phyloP scores from a whole-genome alignment of 2,329 filamentous ascomycete genomes.

The Polytolypa hystricis region DNA sequence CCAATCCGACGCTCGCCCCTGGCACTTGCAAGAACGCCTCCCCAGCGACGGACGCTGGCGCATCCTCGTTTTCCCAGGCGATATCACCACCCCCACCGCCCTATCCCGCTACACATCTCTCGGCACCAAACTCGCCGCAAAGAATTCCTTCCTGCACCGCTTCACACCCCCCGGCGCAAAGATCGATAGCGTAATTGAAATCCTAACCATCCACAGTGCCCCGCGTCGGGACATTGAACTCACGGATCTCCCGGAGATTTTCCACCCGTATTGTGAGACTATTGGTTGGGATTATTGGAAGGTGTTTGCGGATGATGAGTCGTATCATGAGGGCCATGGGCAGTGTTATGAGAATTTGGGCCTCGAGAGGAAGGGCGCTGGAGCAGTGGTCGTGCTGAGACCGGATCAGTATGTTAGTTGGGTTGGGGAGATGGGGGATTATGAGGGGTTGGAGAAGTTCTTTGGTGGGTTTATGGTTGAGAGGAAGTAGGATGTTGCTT shows the following conservation, averaged over 20 bases:
- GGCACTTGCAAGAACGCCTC: slow-evolving; percentile 27
- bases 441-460: slow-evolving; percentile 3
- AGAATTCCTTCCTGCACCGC: slow-evolving; percentile 33
- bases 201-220: slow-evolving; percentile 49
- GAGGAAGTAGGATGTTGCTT: too few relatives aligned
- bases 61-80: slow-evolving; percentile 47
- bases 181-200: slow-evolving; percentile 44
- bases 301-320: slow-evolving; percentile 44
- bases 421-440: slow-evolving; percentile 4
- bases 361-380: slow-evolving; percentile 42
- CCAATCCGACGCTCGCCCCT: slow-evolving; percentile 29
- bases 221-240: slow-evolving; percentile 39
- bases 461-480: slow-evolving; percentile 4
- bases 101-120: slow-evolving; percentile 37
- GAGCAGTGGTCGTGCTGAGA: slow-evolving; percentile 46
- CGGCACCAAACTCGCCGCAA: slow-evolving; percentile 32
- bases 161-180: slow-evolving; percentile 29
- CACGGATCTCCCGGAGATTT: slow-evolving; percentile 35
- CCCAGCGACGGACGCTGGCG: slow-evolving; percentile 29
- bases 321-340: slow-evolving; percentile 40
- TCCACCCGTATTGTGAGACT: slow-evolving; percentile 36
- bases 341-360: slow-evolving; percentile 46
- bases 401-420: slow-evolving; percentile 55
- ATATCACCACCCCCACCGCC: slow-evolving; percentile 38
- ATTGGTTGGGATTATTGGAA: slow-evolving; percentile 48